Evolutionary conservation across 768 basidiomycete species (phyloP), one percentile per base, ranked within the genome.

Genomic region (Suillus subaureus): DNA sequence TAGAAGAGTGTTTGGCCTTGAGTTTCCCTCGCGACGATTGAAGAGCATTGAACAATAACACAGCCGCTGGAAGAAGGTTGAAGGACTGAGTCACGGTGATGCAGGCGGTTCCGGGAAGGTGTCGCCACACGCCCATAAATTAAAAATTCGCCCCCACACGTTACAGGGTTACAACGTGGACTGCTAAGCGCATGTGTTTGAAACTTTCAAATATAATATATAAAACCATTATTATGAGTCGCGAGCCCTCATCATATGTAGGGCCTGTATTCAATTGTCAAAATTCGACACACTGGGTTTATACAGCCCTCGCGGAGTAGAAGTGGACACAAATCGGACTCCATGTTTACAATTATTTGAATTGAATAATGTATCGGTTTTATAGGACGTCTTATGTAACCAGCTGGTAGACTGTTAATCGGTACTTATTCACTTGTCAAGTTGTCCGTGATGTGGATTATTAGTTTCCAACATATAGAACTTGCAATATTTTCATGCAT

Each of bases 401-500:
- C n/a, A n/a, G n/a, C n/a, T n/a, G n/a, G n/a, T n/a, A n/a, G n/a
- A n/a, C n/a, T n/a, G n/a, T n/a, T n/a, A n/a, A n/a, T n/a, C n/a
- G n/a, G n/a, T n/a, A n/a, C n/a, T n/a, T n/a, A n/a, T n/a, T n/a
- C n/a, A n/a, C n/a, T n/a, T n/a, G n/a, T n/a, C n/a, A n/a, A n/a
- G n/a, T n/a, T n/a, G n/a, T n/a, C n/a, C n/a, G n/a, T n/a, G n/a
- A n/a, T n/a, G n/a, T n/a, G n/a, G n/a, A n/a, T n/a, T n/a, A n/a
- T n/a, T n/a, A n/a, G n/a, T n/a, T n/a, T n/a, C n/a, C n/a, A n/a
- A n/a, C n/a, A n/a, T n/a, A n/a, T n/a, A n/a, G n/a, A n/a, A n/a
- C n/a, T 31, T 47, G 3, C 47, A 47, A 42, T 70, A n/a, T n/a
- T n/a, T n/a, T 69, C 51, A 68, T 70, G 61, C 69, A 72, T 58